These are phyloP conservation scores for Zalaria sp. DNA, from an alignment of 2,329 filamentous ascomycete genomes.

Conservation along the genomic window DNA sequence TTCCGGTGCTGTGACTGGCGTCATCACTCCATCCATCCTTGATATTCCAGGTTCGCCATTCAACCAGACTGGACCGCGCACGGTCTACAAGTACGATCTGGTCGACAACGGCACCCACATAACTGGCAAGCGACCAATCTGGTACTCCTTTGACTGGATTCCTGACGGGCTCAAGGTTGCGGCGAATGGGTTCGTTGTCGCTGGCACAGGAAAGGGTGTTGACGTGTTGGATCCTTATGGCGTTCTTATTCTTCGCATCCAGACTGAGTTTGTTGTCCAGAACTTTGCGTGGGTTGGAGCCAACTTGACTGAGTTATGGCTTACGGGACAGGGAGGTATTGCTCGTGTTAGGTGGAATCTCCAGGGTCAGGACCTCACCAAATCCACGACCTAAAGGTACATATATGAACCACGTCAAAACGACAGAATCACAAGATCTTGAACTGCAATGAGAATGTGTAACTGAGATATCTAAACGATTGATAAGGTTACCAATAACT, in stretches of 20 bases:
- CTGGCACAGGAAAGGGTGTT: constrained; percentile 24
- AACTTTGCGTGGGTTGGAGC: constrained; percentile 30
- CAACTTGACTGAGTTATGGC: constrained; percentile 25
- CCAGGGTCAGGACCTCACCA: constrained; percentile 16
- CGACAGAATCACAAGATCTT: too few species aligned
- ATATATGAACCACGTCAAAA: background rate
- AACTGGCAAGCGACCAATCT: constrained; percentile 26
- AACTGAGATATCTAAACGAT: too few species aligned
- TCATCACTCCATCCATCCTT: constrained; percentile 10
- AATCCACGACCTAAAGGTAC: background rate
- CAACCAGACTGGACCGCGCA: constrained; percentile 18
- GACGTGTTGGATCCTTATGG: constrained; percentile 26
- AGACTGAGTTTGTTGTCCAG: constrained; percentile 30
- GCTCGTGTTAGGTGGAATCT: constrained; percentile 24
- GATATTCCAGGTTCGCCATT: constrained; percentile 14
- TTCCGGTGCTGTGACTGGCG: constrained; percentile 17
- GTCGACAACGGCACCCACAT: constrained; percentile 19
- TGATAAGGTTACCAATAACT: too few species aligned
- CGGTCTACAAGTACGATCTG: constrained; percentile 27
- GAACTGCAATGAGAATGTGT: too few species aligned
- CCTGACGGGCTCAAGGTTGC: constrained; percentile 30
- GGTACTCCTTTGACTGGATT: constrained; percentile 22
- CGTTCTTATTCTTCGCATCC: constrained; percentile 22
- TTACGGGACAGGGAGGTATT: constrained; percentile 25
- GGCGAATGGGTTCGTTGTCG: constrained; percentile 25